These are phyloP conservation scores for Picea abies DNA, from an alignment of 83 land plant genomes.

Conservation along the genomic window DNA sequence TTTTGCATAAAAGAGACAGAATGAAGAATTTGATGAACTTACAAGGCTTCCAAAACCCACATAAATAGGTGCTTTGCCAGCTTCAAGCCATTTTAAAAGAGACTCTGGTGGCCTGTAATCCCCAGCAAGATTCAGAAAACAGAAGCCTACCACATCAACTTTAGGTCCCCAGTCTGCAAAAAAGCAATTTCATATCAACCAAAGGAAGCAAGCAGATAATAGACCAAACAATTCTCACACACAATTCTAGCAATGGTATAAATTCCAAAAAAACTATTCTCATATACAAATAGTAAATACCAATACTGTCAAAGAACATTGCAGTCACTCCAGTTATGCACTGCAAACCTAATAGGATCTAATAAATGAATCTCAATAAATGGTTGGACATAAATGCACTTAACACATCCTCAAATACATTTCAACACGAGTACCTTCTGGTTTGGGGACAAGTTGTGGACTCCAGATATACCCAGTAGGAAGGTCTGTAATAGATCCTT, in stretches of 20 bases:
- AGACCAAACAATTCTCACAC: neutral
- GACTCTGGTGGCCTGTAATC: conserved; percentile 76
- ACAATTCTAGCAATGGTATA: too few relatives aligned
- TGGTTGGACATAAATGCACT: neutral
- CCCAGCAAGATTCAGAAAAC: conserved; percentile 84
- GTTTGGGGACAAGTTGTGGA: conserved; percentile 99
- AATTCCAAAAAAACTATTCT: too few relatives aligned
- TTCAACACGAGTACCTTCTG: conserved; percentile 65
- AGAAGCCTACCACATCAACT: conserved; percentile 91
- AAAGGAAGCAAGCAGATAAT: neutral
- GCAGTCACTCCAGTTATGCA: neutral
- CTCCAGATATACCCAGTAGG: conserved; percentile 99
- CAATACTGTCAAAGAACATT: too few relatives aligned
- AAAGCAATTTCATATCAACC: neutral
- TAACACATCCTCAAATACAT: neutral
- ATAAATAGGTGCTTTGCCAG: conserved; percentile 79
- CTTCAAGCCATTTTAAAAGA: conserved; percentile 72
- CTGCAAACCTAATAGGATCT: neutral
- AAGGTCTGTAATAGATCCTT: conserved; percentile 70
- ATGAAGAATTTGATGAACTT: conserved; percentile 32
- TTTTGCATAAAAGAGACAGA: neutral
- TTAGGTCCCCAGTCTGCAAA: conserved; percentile 91
- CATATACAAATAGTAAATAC: too few relatives aligned
- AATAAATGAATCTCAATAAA: neutral
- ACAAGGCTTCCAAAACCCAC: conserved; percentile 95